Percentiles rank a stretch among this genome's conserved stretches.
Evolutionary conservation across 345 rosid genomes (phyloP).

Genomic region (Capsella bursapastoris): DNA sequence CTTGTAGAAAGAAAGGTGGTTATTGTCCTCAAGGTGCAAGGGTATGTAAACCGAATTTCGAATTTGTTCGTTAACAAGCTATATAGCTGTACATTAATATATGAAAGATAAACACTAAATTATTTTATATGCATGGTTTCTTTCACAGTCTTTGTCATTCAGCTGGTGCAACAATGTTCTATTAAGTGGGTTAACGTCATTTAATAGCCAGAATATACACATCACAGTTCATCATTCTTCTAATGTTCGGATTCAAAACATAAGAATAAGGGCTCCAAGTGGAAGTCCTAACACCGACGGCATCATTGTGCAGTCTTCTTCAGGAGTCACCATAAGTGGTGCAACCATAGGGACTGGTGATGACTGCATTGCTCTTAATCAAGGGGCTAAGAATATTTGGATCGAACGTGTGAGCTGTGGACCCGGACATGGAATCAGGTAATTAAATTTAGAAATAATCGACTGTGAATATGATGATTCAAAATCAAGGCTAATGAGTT

Average conservation of each 20-base stretch:
- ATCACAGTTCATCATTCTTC: slow-evolving; percentile 49
- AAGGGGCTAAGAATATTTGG: slow-evolving; percentile 51
- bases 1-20: slow-evolving; percentile 44
- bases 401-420: slow-evolving; percentile 57
- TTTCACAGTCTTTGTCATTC: slow-evolving; percentile 50
- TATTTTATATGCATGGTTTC: not conserved
- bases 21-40: slow-evolving; percentile 47
- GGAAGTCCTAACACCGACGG: slow-evolving; percentile 70
- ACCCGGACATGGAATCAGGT: slow-evolving; percentile 74
- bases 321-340: slow-evolving; percentile 47
- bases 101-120: too few species aligned
- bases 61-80: not conserved
- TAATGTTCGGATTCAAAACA: slow-evolving; percentile 47
- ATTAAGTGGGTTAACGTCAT: slow-evolving; percentile 55
- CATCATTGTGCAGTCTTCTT: slow-evolving; percentile 51
- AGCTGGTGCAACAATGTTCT: slow-evolving; percentile 44
- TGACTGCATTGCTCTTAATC: slow-evolving; percentile 61
- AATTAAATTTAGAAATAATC: not conserved
- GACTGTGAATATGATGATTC: not conserved
- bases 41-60: slow-evolving; percentile 30
- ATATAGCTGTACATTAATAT: too few species aligned
- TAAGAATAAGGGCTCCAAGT: slow-evolving; percentile 48
- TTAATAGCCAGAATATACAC: slow-evolving; percentile 56
- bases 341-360: slow-evolving; percentile 56
- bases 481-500: not conserved